phyloP scores from a whole-genome alignment of 805 yeast genomes.

The Yamadazyma akitaensis region DNA sequence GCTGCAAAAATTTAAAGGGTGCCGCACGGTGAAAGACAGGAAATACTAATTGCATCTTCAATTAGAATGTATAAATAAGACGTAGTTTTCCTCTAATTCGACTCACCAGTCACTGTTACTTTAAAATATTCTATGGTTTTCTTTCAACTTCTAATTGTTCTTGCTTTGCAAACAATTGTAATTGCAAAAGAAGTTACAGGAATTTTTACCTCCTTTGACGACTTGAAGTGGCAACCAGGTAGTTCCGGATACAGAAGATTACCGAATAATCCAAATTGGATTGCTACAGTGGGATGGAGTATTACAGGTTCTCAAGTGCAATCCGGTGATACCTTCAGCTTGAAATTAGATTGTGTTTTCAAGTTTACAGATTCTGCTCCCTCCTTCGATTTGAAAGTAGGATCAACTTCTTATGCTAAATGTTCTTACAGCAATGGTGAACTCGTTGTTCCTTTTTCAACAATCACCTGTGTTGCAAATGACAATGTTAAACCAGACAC shows the following conservation, averaged over 20 bases:
- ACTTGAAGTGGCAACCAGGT: slow-evolving; percentile 3
- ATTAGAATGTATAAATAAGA: neutral
- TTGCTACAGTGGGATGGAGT: slow-evolving; percentile 20
- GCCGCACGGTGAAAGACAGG: too few species aligned
- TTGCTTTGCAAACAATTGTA: neutral
- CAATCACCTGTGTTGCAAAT: slow-evolving; percentile 18
- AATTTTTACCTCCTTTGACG: slow-evolving; percentile 10
- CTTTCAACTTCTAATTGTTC: neutral
- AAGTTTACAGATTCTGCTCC: slow-evolving; percentile 16
- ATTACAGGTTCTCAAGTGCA: slow-evolving; percentile 13
- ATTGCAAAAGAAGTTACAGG: slow-evolving; percentile 11
- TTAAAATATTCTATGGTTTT: neutral
- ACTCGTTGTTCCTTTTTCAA: slow-evolving; percentile 14
- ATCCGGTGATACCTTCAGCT: slow-evolving; percentile 26
- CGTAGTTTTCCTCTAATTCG: too few species aligned
- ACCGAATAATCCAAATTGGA: slow-evolving; percentile 14
- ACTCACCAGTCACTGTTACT: neutral
- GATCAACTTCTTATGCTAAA: slow-evolving; percentile 18
- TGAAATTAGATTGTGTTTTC: slow-evolving; percentile 25
- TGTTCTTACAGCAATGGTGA: slow-evolving; percentile 20
- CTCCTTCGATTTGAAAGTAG: slow-evolving; percentile 13
- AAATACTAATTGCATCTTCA: too few species aligned
- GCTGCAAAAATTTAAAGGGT: too few species aligned
- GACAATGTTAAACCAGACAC: slow-evolving; percentile 12
- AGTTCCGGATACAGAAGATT: neutral